A percentile compares a stretch with the other conserved stretches of the same genome.
phyloP scores from a whole-genome alignment of 306 rosid genomes.

The Prunus armeniaca region DNA sequence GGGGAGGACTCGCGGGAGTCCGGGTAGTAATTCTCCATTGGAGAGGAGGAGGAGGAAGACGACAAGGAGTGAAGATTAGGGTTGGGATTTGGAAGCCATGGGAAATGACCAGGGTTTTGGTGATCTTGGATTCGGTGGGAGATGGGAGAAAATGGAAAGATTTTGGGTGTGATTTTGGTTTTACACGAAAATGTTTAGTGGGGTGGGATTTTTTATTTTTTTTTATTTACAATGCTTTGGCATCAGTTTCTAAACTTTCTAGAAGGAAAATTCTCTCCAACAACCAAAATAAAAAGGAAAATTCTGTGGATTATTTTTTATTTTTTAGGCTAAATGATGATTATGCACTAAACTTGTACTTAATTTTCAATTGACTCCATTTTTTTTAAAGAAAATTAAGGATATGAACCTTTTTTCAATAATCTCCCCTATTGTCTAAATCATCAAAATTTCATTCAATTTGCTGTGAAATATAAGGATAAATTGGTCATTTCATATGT shows the following conservation, averaged over 20 bases:
- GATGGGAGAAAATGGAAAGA: not conserved
- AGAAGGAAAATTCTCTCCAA: not conserved
- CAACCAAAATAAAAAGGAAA: too few species aligned
- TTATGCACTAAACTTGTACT: too few species aligned
- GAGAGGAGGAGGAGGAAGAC: not conserved
- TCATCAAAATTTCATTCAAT: rapidly evolving
- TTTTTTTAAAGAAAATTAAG: too few species aligned
- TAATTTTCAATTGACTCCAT: too few species aligned
- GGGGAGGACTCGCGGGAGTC: constrained; percentile 83
- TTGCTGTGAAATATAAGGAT: too few species aligned
- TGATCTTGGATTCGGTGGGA: not conserved
- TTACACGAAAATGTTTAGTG: not conserved
- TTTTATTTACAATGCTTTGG: not conserved
- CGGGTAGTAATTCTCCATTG: constrained; percentile 67
- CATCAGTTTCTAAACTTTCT: not conserved
- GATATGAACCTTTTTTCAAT: too few species aligned
- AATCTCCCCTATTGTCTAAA: rapidly evolving
- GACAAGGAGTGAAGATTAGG: constrained; percentile 3
- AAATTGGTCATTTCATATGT: too few species aligned
- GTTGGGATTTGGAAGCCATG: constrained; percentile 1
- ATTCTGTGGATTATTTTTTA: too few species aligned
- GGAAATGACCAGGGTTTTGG: not conserved
- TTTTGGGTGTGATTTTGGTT: not conserved
- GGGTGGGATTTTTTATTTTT: not conserved
- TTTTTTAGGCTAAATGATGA: too few species aligned